Evolutionary conservation across 306 rosid genomes (phyloP).

Genomic region (Acacia confusa): DNA sequence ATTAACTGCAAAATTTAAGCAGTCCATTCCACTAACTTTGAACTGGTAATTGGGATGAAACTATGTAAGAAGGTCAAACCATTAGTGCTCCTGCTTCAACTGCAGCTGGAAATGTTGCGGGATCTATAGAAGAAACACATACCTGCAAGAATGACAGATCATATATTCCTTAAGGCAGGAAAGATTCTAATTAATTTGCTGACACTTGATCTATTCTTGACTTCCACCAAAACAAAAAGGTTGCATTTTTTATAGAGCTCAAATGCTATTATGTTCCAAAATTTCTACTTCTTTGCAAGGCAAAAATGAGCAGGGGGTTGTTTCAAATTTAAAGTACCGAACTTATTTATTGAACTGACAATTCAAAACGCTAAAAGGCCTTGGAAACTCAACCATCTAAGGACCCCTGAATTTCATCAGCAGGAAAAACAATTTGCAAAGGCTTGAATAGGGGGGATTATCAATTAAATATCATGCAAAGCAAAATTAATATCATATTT

Average conservation of each 20-base stretch:
- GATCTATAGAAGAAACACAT: conserved; percentile 91
- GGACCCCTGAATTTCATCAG: neutral
- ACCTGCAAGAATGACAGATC: conserved; percentile 55
- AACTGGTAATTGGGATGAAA: conserved; percentile 21
- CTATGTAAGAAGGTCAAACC: conserved; percentile 47
- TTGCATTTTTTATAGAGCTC: too few species aligned
- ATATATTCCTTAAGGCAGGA: conserved; percentile 9
- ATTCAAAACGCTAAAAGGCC: neutral
- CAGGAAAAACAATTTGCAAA: neutral
- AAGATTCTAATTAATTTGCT: conserved; percentile 1
- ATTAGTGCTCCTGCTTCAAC: conserved; percentile 89
- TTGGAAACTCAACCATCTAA: neutral
- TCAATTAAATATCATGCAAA: neutral
- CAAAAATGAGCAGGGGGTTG: neutral
- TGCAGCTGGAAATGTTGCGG: conserved; percentile 66
- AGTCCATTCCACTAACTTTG: neutral
- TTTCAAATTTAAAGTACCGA: neutral
- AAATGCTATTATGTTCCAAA: neutral
- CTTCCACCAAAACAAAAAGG: neutral
- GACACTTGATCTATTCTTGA: conserved; percentile 6
- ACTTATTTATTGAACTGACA: neutral
- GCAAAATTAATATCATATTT: conserved; percentile 1
- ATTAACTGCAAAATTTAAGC: neutral
- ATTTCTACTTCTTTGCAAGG: neutral
- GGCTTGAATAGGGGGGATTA: neutral